Evolutionary conservation across 768 basidiomycete genomes (phyloP).

Genomic region (Ephemerocybe angulata): DNA sequence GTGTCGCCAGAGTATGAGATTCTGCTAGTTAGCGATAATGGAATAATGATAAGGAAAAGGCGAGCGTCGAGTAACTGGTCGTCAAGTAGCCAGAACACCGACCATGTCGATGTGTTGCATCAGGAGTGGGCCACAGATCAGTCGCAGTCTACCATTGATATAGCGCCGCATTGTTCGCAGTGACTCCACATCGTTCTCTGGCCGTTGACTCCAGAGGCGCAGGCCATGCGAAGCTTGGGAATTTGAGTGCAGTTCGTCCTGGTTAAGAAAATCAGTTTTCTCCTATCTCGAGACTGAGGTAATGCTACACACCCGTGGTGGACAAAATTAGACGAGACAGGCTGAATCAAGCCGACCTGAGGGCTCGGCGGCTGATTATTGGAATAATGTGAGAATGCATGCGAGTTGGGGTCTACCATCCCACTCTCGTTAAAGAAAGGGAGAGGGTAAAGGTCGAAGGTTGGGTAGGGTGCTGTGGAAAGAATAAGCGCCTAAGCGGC

Average conservation of each 20-base stretch:
- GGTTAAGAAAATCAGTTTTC: conserved; percentile 4
- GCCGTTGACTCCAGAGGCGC: conserved; percentile 65
- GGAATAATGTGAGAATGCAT: conserved; percentile 40
- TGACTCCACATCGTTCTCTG: conserved; percentile 83
- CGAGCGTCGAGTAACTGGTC: background rate
- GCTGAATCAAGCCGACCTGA: conserved; percentile 66
- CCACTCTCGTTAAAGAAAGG: conserved; percentile 45
- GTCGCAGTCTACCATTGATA: conserved; percentile 82
- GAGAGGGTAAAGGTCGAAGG: conserved; percentile 59
- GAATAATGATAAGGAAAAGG: conserved; percentile 6
- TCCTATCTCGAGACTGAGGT: background rate
- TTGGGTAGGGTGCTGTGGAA: conserved; percentile 48
- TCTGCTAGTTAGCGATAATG: background rate
- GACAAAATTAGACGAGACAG: conserved; percentile 44
- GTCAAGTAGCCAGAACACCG: background rate
- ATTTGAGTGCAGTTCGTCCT: conserved; percentile 75
- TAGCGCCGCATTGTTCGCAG: conserved; percentile 85
- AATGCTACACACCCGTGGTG: conserved; percentile 67
- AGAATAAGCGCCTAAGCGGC: conserved; percentile 1
- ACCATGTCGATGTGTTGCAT: background rate
- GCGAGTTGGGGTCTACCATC: conserved; percentile 45
- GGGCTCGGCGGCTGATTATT: conserved; percentile 36
- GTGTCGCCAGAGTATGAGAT: conserved; percentile 10
- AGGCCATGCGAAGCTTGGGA: conserved; percentile 78
- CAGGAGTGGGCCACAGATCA: conserved; percentile 23